A percentile compares a stretch with the other conserved stretches of the same genome.
These are phyloP conservation scores for Globisporangium perplexum DNA, from an alignment of 352 stramenopile genomes.

Conservation along the genomic window DNA sequence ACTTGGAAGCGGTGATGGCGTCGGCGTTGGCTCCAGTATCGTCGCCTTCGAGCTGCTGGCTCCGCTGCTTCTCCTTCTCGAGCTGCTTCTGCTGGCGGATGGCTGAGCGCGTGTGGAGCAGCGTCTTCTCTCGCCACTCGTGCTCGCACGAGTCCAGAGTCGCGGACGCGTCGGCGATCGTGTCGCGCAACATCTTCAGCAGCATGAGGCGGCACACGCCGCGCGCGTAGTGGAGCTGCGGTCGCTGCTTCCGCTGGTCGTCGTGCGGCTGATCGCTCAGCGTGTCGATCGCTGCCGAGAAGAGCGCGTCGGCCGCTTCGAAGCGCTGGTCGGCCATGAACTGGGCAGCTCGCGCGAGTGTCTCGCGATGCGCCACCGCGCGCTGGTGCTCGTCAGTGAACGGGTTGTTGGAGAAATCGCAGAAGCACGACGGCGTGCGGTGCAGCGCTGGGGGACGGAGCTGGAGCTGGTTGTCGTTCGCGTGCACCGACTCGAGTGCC, in stretches of 20 bases:
- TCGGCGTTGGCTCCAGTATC: neutral
- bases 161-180: constrained; percentile 17
- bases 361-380: neutral
- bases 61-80: neutral
- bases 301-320: constrained; percentile 17
- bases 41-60: too few species aligned
- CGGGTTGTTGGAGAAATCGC: constrained; percentile 64
- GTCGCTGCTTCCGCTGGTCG: constrained; percentile 14
- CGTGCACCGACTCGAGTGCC: constrained; percentile 32
- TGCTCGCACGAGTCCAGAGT: constrained; percentile 17
- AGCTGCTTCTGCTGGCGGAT: neutral
- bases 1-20: constrained; percentile 6
- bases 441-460: constrained; percentile 21
- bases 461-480: constrained; percentile 41
- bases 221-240: constrained; percentile 31
- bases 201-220: constrained; percentile 45
- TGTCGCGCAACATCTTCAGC: constrained; percentile 12
- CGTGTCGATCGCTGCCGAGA: constrained; percentile 23
- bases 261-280: constrained; percentile 15
- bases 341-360: constrained; percentile 18
- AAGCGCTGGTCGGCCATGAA: constrained; percentile 26
- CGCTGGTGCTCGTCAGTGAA: constrained; percentile 19
- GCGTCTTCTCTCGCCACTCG: constrained; percentile 12
- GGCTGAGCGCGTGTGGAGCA: neutral
- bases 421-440: constrained; percentile 22